Percentiles rank a stretch among this genome's conserved stretches.
Conservation (phyloP, 1,284 basidiomycete species). For the Pseudozyma sp. region DNA sequence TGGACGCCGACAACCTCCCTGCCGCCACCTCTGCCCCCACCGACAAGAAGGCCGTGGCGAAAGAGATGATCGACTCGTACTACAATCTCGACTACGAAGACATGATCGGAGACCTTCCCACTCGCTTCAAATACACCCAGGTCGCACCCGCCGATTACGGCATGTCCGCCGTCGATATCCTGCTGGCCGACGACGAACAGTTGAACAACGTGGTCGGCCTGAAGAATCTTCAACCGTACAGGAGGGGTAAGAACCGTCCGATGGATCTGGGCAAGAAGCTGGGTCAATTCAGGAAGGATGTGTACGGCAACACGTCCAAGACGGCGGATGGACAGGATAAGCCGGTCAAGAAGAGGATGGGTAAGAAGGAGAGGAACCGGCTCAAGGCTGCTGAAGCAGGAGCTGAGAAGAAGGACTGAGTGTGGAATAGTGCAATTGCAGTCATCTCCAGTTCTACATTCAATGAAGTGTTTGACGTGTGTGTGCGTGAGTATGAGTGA, state of each 20-base stretch:
- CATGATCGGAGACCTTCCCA: constrained; percentile 88
- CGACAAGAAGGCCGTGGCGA: constrained; percentile 72
- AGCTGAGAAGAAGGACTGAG: constrained; percentile 7
- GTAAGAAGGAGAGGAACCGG: constrained; percentile 59
- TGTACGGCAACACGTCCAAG: constrained; percentile 38
- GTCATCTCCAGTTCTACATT: background rate
- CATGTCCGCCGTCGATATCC: constrained; percentile 85
- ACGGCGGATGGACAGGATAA: constrained; percentile 58
- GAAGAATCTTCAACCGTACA: constrained; percentile 91
- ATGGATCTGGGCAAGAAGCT: constrained; percentile 75
- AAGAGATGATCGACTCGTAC: constrained; percentile 89
- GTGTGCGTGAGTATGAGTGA: background rate
- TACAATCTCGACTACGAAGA: constrained; percentile 94
- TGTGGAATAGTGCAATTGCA: background rate
- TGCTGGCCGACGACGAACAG: constrained; percentile 91
- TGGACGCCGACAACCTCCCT: constrained; percentile 41
- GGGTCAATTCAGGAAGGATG: constrained; percentile 77
- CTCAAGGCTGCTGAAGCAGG: constrained; percentile 38
- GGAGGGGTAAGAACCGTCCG: constrained; percentile 76
- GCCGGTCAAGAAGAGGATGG: constrained; percentile 69
- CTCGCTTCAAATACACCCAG: constrained; percentile 90
- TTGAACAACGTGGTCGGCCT: constrained; percentile 89
- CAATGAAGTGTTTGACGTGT: background rate
- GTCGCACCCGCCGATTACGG: constrained; percentile 79
- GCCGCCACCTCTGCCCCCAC: constrained; percentile 12